These are phyloP conservation scores for Fraxinus sp. DNA, from an alignment of 305 asterid species.

Conservation along the genomic window DNA sequence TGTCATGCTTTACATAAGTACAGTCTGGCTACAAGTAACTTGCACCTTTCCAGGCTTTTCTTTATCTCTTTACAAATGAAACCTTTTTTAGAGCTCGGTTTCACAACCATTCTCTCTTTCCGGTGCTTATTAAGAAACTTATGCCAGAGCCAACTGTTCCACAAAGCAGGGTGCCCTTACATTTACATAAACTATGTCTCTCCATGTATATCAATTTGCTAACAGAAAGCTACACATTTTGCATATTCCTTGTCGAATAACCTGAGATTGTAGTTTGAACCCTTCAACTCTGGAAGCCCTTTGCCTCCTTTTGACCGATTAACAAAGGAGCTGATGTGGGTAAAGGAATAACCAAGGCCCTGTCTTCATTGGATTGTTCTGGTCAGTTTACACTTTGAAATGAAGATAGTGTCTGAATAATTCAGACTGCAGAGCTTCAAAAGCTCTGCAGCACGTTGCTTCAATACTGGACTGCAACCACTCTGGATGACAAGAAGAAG, in stretches of 20 bases:
- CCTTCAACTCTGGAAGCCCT: neutral
- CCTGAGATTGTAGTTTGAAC: neutral
- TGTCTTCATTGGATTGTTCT: slow-evolving; percentile 51
- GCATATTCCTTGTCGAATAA: neutral
- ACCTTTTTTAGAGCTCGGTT: slow-evolving; percentile 10
- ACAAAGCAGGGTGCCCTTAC: slow-evolving; percentile 4
- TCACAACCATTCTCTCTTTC: slow-evolving; percentile 16
- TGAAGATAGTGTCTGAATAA: slow-evolving; percentile 50
- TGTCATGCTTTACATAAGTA: neutral
- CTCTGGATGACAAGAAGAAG: slow-evolving; percentile 66
- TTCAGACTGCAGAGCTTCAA: slow-evolving; percentile 61
- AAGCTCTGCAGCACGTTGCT: slow-evolving; percentile 61
- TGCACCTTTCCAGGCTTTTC: slow-evolving; percentile 20
- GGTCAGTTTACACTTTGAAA: slow-evolving; percentile 60
- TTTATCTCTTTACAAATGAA: slow-evolving; percentile 35
- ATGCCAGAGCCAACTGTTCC: neutral
- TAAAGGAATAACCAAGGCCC: neutral
- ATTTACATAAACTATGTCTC: slow-evolving; percentile 25
- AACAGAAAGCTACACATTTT: neutral
- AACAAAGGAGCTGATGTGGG: neutral
- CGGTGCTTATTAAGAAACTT: slow-evolving; percentile 32
- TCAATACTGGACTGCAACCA: slow-evolving; percentile 42
- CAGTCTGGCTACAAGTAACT: neutral
- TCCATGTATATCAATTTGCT: slow-evolving; percentile 14
- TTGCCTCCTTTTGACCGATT: neutral